Conservation (phyloP, 371 early-diverging fungal species). For the Coemansia sp. region DNA sequence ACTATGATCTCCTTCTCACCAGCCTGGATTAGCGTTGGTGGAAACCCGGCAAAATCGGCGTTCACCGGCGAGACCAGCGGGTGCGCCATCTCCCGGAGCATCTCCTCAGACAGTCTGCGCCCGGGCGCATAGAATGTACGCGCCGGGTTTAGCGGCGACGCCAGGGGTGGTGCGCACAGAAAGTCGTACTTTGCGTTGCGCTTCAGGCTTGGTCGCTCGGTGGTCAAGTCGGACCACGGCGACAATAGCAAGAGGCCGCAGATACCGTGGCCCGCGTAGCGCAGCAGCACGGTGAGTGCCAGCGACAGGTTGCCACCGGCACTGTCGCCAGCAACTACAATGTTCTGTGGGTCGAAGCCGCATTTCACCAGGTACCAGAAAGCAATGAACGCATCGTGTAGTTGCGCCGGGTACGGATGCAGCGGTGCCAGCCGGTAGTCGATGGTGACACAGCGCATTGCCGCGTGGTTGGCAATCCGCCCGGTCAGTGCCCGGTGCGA, state of each 20-base stretch:
- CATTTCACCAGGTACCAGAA: constrained; percentile 69
- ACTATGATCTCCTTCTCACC: constrained; percentile 51
- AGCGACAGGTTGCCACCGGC: constrained; percentile 66
- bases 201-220: constrained; percentile 18
- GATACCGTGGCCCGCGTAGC: constrained; percentile 44
- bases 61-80: constrained; percentile 51
- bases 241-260: constrained; percentile 55
- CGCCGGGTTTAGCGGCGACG: constrained; percentile 24
- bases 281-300: constrained; percentile 29
- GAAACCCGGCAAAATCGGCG: constrained; percentile 55
- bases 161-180: constrained; percentile 13
- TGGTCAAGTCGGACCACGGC: constrained; percentile 57
- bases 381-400: constrained; percentile 75
- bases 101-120: constrained; percentile 10
- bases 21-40: constrained; percentile 54
- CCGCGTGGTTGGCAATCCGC: constrained; percentile 43
- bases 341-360: constrained; percentile 59
- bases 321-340: constrained; percentile 81
- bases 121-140: constrained; percentile 46
- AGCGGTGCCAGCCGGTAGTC: constrained; percentile 82
- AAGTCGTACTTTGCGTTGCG: constrained; percentile 32
- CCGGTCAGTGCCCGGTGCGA: constrained; percentile 54
- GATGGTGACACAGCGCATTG: constrained; percentile 52
- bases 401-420: constrained; percentile 75
- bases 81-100: constrained; percentile 28